phyloP scores from a whole-genome alignment of 768 basidiomycete genomes.

The Mrakia blollopis region DNA sequence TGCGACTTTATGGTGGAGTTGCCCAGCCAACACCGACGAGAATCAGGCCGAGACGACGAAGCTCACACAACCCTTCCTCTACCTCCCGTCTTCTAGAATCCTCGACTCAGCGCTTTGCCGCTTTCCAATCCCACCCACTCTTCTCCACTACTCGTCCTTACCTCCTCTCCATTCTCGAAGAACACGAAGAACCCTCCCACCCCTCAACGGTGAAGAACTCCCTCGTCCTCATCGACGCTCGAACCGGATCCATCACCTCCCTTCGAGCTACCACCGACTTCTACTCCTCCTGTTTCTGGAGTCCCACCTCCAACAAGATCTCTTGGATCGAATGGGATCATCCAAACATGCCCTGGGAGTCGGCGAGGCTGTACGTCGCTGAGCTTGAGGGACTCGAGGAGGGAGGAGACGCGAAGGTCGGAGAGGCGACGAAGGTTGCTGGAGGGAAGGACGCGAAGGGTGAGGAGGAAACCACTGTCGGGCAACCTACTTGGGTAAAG shows the following conservation, averaged over 20 bases:
- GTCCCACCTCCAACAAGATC: constrained; percentile 47
- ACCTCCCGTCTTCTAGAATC: constrained; percentile 47
- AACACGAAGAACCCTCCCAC: constrained; percentile 55
- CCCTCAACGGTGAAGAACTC: constrained; percentile 56
- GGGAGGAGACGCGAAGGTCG: constrained; percentile 36
- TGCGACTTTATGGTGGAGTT: too few species aligned
- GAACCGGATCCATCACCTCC: constrained; percentile 48
- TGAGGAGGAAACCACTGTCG: constrained; percentile 50
- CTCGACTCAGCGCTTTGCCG: constrained; percentile 58
- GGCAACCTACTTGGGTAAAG: constrained; percentile 57
- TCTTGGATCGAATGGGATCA: constrained; percentile 63
- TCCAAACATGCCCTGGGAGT: constrained; percentile 70
- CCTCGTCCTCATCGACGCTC: constrained; percentile 56
- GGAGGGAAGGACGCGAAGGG: constrained; percentile 48
- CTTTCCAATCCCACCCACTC: constrained; percentile 51
- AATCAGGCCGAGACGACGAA: background rate
- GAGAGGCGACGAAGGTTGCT: constrained; percentile 51
- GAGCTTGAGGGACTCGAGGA: constrained; percentile 43
- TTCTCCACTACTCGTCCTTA: constrained; percentile 47
- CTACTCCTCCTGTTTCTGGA: constrained; percentile 58
- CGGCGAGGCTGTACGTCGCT: constrained; percentile 55
- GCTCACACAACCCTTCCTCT: background rate
- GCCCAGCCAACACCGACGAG: background rate
- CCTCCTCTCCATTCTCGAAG: constrained; percentile 63
- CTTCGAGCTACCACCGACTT: constrained; percentile 64